Percentiles rank a stretch among this genome's conserved stretches.
These are phyloP conservation scores for Sphaerulina musiva DNA, from an alignment of 2,329 filamentous ascomycete genomes.

Conservation along the genomic window DNA sequence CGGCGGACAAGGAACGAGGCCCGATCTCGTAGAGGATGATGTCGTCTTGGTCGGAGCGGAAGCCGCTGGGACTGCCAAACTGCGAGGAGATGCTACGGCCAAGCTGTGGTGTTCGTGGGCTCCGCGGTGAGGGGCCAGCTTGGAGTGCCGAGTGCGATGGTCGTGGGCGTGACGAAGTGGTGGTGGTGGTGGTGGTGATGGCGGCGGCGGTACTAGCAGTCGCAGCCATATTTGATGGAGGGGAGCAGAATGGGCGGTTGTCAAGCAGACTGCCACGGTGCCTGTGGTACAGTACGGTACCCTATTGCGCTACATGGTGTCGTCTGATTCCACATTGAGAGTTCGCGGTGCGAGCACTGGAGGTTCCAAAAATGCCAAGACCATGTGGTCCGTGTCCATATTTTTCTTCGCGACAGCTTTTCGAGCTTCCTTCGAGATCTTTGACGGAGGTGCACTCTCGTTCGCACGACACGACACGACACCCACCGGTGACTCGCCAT, in stretches of 20 bases:
- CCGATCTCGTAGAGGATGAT: conserved; percentile 77
- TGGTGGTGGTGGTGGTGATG: conserved; percentile 7
- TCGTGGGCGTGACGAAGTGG: conserved; percentile 17
- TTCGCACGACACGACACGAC: neutral
- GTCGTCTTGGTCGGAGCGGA: conserved; percentile 69
- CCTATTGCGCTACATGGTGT: conserved; percentile 2
- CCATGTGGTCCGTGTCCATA: neutral
- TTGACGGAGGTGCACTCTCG: neutral
- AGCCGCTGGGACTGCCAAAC: conserved; percentile 53
- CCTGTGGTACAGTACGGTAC: neutral
- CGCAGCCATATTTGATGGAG: conserved; percentile 16
- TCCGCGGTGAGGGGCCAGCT: conserved; percentile 12
- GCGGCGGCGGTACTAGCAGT: neutral
- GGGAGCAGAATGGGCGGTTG: neutral
- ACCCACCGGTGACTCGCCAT: neutral
- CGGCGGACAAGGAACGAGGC: conserved; percentile 68
- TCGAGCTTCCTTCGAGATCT: neutral
- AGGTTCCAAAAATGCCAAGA: neutral
- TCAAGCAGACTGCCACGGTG: neutral
- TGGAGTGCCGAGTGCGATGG: conserved; percentile 13
- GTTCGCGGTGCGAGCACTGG: neutral
- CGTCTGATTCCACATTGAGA: neutral
- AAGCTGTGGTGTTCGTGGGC: conserved; percentile 50
- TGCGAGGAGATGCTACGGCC: conserved; percentile 54
- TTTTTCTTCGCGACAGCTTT: neutral